phyloP scores from a whole-genome alignment of 169 alveolate genomes.

The Cryptosporidium felis region DNA sequence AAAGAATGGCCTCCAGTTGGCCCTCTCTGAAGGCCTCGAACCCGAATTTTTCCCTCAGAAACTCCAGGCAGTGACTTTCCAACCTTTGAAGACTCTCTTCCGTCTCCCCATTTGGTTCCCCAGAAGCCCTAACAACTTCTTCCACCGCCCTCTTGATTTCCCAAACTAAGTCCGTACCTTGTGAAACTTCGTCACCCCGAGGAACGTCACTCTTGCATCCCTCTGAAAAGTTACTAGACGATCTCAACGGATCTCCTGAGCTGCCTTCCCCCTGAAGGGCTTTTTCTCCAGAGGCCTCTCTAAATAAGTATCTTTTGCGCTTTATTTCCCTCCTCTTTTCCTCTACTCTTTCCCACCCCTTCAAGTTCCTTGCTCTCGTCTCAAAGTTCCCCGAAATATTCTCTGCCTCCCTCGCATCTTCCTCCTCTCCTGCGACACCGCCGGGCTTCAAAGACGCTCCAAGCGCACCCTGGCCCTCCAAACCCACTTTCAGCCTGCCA shows the following conservation, averaged over 20 bases:
- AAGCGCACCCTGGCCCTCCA: neutral
- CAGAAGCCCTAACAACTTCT: no score
- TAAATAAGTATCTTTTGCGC: constrained; percentile 6
- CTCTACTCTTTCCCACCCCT: constrained; percentile 50
- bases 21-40: constrained; percentile 82
- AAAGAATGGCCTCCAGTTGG: constrained; percentile 82
- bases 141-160: neutral
- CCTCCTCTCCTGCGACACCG: neutral
- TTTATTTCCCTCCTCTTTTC: constrained; percentile 43
- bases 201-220: neutral
- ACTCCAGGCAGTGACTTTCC: neutral
- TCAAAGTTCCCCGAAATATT: neutral
- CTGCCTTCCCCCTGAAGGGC: neutral
- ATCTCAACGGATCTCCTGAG: neutral
- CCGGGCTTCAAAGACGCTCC: no score
- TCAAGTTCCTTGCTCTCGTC: constrained; percentile 12
- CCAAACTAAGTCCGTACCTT: neutral
- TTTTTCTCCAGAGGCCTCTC: neutral
- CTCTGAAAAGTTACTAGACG: constrained; percentile 46
- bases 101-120: no score
- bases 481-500: constrained; percentile 13
- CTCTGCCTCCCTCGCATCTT: neutral
- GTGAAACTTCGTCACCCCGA: no score
- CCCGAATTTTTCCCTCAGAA: constrained; percentile 75
- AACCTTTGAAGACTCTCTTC: no score